Evolutionary conservation across 352 stramenopile species (phyloP).

Genomic region (Blastocystis sp.): DNA sequence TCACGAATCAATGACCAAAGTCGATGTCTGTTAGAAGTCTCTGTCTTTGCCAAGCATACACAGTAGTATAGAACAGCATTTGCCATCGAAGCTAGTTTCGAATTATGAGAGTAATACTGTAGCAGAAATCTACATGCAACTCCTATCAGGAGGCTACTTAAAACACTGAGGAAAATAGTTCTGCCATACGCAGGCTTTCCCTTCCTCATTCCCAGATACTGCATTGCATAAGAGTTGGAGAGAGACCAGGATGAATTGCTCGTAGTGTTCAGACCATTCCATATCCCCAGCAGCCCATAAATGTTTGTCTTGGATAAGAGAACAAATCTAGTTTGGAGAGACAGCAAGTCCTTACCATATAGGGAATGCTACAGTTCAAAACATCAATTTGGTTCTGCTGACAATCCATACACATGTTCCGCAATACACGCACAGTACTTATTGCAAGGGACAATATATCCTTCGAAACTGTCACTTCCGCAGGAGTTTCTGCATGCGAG

Average conservation of each 20-base stretch:
- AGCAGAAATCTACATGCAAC: background rate
- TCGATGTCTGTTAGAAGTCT: background rate
- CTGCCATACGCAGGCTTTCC: background rate
- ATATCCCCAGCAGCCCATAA: constrained; percentile 32
- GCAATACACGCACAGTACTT: background rate
- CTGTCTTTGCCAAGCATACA: background rate
- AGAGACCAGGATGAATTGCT: constrained; percentile 23
- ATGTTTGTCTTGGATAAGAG: constrained; percentile 3
- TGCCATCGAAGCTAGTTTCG: background rate
- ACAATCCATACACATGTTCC: constrained; percentile 19
- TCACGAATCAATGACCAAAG: background rate
- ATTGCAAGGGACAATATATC: constrained; percentile 6
- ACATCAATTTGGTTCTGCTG: background rate
- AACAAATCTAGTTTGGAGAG: background rate
- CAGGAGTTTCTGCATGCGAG: constrained; percentile 20
- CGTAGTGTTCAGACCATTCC: constrained; percentile 31
- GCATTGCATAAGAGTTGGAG: constrained; percentile 42
- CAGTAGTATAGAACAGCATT: constrained; percentile 25
- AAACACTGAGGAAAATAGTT: constrained; percentile 19
- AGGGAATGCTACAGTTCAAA: background rate
- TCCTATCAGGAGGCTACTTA: background rate
- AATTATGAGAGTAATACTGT: constrained; percentile 33
- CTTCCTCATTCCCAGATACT: background rate
- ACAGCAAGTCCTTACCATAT: background rate
- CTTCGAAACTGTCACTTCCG: constrained; percentile 39